Conservation (phyloP, 2,329 filamentous ascomycete species). For the Aspergillus intermedius region DNA sequence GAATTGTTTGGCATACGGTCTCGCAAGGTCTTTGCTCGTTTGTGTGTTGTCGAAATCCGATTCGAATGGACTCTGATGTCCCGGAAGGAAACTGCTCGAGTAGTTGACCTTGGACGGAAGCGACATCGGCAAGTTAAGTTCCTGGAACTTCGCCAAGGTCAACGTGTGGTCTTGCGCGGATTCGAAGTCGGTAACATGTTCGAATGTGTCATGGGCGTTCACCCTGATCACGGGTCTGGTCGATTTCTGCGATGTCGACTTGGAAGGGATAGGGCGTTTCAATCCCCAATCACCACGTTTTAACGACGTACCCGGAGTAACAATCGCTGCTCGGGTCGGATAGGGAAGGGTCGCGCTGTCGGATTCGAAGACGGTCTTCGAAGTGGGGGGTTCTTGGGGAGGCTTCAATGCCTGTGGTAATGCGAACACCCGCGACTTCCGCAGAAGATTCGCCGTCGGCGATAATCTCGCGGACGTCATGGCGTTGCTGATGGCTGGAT, state of each 20-base stretch:
- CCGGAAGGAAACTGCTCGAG: constrained; percentile 19
- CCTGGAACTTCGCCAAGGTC: constrained; percentile 78
- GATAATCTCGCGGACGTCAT: constrained; percentile 46
- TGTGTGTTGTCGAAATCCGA: constrained; percentile 40
- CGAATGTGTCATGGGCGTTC: constrained; percentile 71
- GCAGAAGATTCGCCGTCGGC: constrained; percentile 63
- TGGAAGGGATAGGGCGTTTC: constrained; percentile 74
- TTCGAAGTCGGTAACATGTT: constrained; percentile 83
- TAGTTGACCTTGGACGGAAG: constrained; percentile 36
- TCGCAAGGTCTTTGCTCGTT: constrained; percentile 24
- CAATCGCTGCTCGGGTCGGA: constrained; percentile 78
- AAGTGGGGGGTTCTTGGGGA: constrained; percentile 48
- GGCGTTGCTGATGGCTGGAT: constrained; percentile 15
- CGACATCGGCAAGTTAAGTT: constrained; percentile 67
- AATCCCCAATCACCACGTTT: constrained; percentile 84
- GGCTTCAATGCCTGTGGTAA: constrained; percentile 68
- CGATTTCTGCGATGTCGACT: constrained; percentile 64
- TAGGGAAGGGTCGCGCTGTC: constrained; percentile 66
- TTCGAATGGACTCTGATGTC: constrained; percentile 38
- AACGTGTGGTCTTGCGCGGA: constrained; percentile 75
- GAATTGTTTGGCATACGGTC: constrained; percentile 42
- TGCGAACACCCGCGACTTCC: constrained; percentile 83
- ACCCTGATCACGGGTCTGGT: constrained; percentile 68
- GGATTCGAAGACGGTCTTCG: constrained; percentile 48
- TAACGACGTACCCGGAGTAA: constrained; percentile 66